phyloP scores from a whole-genome alignment of 192 early-diverging fungal genomes.

The Cetraspora pellucida region DNA sequence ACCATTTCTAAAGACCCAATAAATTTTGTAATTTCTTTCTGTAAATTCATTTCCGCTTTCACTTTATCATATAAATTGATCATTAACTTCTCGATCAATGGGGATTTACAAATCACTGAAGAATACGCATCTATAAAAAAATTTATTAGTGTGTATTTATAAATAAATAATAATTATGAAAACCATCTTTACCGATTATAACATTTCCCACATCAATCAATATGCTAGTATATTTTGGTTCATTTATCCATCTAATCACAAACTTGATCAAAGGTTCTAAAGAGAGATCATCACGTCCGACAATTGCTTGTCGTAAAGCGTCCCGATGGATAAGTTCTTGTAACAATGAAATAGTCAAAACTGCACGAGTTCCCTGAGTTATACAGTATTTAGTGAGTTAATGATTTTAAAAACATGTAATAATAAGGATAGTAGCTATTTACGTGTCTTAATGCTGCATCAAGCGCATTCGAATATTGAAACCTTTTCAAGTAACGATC shows the following conservation, averaged over 20 bases:
- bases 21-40: constrained; percentile 75
- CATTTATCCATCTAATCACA: constrained; percentile 74
- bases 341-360: constrained; percentile 75
- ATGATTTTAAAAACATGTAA: not conserved
- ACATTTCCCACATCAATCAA: constrained; percentile 79
- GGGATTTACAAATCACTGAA: constrained; percentile 77
- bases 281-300: constrained; percentile 84
- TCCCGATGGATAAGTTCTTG: constrained; percentile 91
- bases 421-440: constrained; percentile 27
- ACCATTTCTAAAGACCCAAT: constrained; percentile 85
- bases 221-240: constrained; percentile 77
- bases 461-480: constrained; percentile 87
- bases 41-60: constrained; percentile 72
- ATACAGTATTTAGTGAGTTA: not conserved
- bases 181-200: constrained; percentile 60
- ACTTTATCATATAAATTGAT: constrained; percentile 71
- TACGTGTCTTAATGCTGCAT: constrained; percentile 74
- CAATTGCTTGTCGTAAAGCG: constrained; percentile 74
- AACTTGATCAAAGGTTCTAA: constrained; percentile 86
- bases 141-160: not conserved
- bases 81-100: constrained; percentile 79
- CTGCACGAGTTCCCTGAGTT: constrained; percentile 36
- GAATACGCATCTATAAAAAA: constrained; percentile 77
- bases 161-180: constrained; percentile 19
- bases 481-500: constrained; percentile 85